Evolutionary conservation across 371 early-diverging fungal species (phyloP).

Genomic region (Mucor circinelloides): DNA sequence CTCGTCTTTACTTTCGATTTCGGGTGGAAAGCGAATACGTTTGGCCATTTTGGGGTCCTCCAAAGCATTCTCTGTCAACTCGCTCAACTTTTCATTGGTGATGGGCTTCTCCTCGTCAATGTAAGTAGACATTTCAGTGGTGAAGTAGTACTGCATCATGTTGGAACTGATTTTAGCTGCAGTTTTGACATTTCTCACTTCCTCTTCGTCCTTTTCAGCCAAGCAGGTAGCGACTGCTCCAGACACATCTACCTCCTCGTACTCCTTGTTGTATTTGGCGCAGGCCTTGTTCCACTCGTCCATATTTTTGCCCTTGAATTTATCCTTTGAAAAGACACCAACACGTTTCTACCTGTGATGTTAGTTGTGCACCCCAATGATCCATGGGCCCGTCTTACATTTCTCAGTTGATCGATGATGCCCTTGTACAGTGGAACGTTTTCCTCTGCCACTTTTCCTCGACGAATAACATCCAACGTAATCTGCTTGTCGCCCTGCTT

Average conservation of each 20-base stretch:
- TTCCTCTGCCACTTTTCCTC: constrained; percentile 74
- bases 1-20: constrained; percentile 49
- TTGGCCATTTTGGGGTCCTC: constrained; percentile 69
- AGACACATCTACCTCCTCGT: constrained; percentile 76
- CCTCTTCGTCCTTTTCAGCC: constrained; percentile 90
- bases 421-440: constrained; percentile 62
- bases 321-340: constrained; percentile 82
- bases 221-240: constrained; percentile 73
- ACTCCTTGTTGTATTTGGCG: constrained; percentile 40
- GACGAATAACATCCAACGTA: constrained; percentile 74
- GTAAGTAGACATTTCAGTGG: constrained; percentile 79
- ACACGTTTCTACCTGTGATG: constrained; percentile 76
- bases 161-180: constrained; percentile 78
- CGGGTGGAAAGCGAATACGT: constrained; percentile 69
- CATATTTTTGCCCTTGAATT: constrained; percentile 74
- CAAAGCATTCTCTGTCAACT: constrained; percentile 72
- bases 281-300: constrained; percentile 79
- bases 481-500: constrained; percentile 59
- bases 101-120: constrained; percentile 89
- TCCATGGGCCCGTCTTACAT: no score
- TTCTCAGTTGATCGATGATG: constrained; percentile 48
- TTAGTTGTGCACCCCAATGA: no score
- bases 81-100: constrained; percentile 87
- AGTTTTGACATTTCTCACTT: constrained; percentile 68
- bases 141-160: constrained; percentile 86